Evolutionary conservation across 768 basidiomycete genomes (phyloP), one percentile per base, ranked within the genome.

Genomic region (Amanita muscaria): DNA sequence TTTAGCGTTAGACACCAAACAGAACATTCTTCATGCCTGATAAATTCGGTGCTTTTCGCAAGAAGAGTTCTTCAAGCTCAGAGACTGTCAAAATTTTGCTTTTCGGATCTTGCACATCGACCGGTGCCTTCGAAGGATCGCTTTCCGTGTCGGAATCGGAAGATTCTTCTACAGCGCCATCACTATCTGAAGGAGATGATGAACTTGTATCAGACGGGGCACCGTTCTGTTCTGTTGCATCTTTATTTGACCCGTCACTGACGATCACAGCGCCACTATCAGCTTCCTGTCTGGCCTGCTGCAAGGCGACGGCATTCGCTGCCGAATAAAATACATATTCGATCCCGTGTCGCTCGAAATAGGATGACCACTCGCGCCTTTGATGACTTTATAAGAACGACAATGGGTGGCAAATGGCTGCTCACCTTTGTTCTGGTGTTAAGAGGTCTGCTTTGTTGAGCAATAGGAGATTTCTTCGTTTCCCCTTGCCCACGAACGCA

Each of bases 401-500:
- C 27, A 24, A 14, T 39, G 16, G 21, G 11, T 21, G 5, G 12
- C 15, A 18, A 19, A n/a, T 5, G 33, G 23, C 29, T 6, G 31
- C 50, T 48, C 51, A 89, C 91, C 94, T 77, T 66, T 99, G 96
- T 38, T 80, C 71, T 3, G 73, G 68, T 12, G 89, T 94, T 53
- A 99, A 63, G 41, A 99, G 65, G 70, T 99, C 96, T 9, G 93
- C 79, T 61, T 99, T 99, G 63, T 99, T 99, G 60, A 98, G 87
- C 46, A 98, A 70, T 19, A 99, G 62, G 59, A 98, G 63, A 55
- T 72, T 86, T 58, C 70, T 76, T 57, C 93, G 73, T 57, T 77
- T 74, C 8, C 81, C 85, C 55, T 69, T 77, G 2, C 82, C 84
- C 1, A 82, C 83, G 5, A 85, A 88, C 3, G 74, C 69, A 56